Evolutionary conservation across 2,329 filamentous ascomycete genomes (phyloP).

Genomic region (Fonsecaea nubica): DNA sequence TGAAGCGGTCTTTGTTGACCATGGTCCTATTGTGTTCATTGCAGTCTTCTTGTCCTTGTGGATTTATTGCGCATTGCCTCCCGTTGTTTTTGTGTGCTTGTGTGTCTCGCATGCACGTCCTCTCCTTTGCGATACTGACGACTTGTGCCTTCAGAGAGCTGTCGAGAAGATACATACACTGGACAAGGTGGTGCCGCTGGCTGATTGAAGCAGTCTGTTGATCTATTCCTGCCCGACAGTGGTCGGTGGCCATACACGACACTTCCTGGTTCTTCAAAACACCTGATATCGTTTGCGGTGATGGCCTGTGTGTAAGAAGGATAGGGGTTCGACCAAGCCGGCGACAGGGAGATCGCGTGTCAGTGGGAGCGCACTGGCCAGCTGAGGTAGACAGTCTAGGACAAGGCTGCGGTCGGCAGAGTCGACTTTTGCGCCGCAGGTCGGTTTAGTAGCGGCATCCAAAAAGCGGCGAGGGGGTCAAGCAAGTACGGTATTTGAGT

Average conservation of each 20-base stretch:
- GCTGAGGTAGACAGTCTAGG: neutral
- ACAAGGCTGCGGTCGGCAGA: neutral
- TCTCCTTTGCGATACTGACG: neutral
- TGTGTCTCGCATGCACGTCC: conserved; percentile 8
- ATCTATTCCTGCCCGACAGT: neutral
- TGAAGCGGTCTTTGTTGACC: conserved; percentile 25
- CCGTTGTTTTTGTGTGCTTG: conserved; percentile 11
- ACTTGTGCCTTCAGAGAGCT: neutral
- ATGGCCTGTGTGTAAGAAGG: neutral
- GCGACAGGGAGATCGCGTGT: neutral
- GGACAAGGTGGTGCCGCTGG: conserved; percentile 1
- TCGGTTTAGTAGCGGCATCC: conserved; percentile 4
- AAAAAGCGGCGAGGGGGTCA: neutral
- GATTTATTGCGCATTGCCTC: conserved; percentile 25
- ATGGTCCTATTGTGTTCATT: conserved; percentile 23
- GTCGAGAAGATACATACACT: neutral
- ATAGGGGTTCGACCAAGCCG: neutral
- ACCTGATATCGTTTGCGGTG: neutral
- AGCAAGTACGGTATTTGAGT: neutral
- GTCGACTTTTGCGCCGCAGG: neutral
- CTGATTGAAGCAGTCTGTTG: conserved; percentile 4
- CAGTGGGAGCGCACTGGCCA: neutral
- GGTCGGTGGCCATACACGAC: neutral
- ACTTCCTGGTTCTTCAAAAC: conserved; percentile 1
- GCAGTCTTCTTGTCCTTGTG: conserved; percentile 15